Conservation (phyloP, 108 stramenopile genomes). For the Skeletonema potamos region DNA sequence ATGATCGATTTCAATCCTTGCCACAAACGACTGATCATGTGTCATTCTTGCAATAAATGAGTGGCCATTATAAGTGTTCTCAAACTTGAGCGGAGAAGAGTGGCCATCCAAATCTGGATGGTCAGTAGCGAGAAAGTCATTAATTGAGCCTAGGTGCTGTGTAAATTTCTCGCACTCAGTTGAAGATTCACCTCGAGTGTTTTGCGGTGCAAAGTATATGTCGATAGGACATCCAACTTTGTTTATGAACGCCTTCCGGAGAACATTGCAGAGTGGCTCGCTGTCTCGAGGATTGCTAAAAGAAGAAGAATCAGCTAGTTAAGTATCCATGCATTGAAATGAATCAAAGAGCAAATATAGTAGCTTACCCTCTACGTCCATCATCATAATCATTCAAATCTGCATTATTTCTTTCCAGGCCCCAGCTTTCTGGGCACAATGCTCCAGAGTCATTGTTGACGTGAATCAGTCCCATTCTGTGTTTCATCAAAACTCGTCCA, state of each 20-base stretch:
- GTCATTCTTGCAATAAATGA: conserved; percentile 25
- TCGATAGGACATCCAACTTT: conserved; percentile 36
- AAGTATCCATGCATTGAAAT: too few species aligned
- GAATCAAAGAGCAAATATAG: too few species aligned
- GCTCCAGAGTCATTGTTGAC: conserved; percentile 18
- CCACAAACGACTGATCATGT: conserved; percentile 25
- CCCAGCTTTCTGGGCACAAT: conserved; percentile 5
- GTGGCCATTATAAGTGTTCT: conserved; percentile 21
- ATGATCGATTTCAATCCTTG: conserved; percentile 18
- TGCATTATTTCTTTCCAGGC: background rate
- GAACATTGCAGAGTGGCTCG: conserved; percentile 19
- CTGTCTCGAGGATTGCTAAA: conserved; percentile 4
- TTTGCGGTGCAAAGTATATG: conserved; percentile 21
- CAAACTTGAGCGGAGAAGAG: background rate
- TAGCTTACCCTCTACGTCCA: too few species aligned
- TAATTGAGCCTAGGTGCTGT: conserved; percentile 9
- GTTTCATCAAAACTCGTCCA: conserved; percentile 27
- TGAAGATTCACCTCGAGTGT: background rate
- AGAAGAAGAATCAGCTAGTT: too few species aligned
- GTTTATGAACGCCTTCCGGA: conserved; percentile 26
- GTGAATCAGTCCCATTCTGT: conserved; percentile 29
- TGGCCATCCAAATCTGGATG: background rate
- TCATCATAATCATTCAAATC: too few species aligned
- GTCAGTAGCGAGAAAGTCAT: background rate
- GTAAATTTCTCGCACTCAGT: conserved; percentile 10